Evolutionary conservation across 305 asterid genomes (phyloP), one percentile per base, ranked within the genome.

Genomic region (Coffea humblotiana): DNA sequence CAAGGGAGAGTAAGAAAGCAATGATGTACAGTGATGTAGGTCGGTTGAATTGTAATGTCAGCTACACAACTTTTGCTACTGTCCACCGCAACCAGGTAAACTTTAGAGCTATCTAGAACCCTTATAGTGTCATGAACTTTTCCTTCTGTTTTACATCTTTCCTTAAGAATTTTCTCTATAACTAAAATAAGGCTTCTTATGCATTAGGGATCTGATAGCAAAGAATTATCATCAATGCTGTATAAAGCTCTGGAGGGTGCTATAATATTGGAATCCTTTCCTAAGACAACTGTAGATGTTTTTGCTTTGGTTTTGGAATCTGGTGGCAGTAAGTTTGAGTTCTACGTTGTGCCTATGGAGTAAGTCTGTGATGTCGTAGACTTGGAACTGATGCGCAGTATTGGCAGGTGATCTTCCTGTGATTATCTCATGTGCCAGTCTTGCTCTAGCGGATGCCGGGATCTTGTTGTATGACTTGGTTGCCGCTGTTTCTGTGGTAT

Each of bases 391-490:
- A 43, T 75, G 64, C 12, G 71, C 40, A 23, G 79, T 61, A 51
- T 75, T 69, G n/a, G 83, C 87, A 95, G 99, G 99, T 66, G 99
- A 96, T 88, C 97, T 94, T 86, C 95, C 98, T 2, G 97, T 96
- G 77, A 84, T 96, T 78, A 91, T 97, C 79, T 87, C 97, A 72
- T 96, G 99, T 72, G 99, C 98, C 75, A 96, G 98, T 83, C 97
- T 96, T 82, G 98, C 98, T 74, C 90, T 94, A 76, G 98, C 98
- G 43, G 99, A 96, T 90, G 99, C 99, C 18, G 99, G 99, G 86
- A 96, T 96, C 84, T 79, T 92, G 92, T 71, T 96, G 77, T 91
- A 96, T 71, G 98, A 94, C 83, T 84, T 96, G 89, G 91, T 94
- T 83, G 88, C 97, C 83, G 86, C 98, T 72, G 98, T 92, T 81